Evolutionary conservation across 139 green algal species (phyloP), one percentile per base, ranked within the genome.

Genomic region (Coelastrella sp.): DNA sequence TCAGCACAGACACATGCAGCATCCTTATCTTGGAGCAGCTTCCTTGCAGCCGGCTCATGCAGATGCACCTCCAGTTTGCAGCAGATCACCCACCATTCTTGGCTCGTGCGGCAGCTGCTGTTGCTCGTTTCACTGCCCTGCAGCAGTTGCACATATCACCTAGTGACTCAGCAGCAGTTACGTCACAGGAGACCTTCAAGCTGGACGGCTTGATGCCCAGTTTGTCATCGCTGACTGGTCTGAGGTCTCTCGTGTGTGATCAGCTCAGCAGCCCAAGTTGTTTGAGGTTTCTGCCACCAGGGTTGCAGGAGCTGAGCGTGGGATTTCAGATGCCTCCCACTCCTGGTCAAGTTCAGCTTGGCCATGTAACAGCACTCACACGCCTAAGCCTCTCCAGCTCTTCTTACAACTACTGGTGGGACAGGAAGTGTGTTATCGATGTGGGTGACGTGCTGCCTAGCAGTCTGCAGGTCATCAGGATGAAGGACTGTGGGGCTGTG

Each of bases 1-100:
- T 64, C 53, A 64, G 53, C 53, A 64, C 53, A 32, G 53, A 64
- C 21, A 64, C 53, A 64, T 64, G 53, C 53, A 64, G 53, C 6
- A 64, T 64, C 21, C 6, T 64, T 32, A 21, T 64, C 6, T 64
- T 64, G 21, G 53, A 64, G 53, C 53, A 64, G 53, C 53, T 64
- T 3, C 53, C 53, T 3, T 64, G 53, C 21, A 27, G 2, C 30
- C 53, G 30, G 19, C 21, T 64, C 19, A 64, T 21, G 6, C 53
- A 21, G 6, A 19, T 64, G 53, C 53, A 64, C 5, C 21, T 64
- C 6, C 53, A 64, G 53, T 64, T 64, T 27, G 53, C 53, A 34
- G 53, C 53, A 34, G 53, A 64, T 27, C 53, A 64, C 21, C 53
- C 1, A 4, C 53, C 53, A 9, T 64, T 64, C 5, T 27, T 64